Base-by-base conservation (phyloP, 2,329 filamentous ascomycete species). In the Rutstroemia sydowiana region DNA sequence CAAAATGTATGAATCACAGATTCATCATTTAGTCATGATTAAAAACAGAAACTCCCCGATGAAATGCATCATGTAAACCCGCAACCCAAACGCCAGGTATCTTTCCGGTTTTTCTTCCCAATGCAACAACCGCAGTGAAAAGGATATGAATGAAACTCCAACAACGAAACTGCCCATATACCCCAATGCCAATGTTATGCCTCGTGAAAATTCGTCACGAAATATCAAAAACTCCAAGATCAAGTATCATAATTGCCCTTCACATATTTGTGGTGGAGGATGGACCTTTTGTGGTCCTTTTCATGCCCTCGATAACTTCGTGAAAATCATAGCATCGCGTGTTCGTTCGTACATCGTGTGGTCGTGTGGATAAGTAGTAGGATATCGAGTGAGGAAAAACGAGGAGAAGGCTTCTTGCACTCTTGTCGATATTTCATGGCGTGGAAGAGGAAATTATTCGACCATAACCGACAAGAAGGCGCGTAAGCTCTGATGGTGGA, bases 251-350 rank as follows among this genome's bases (percentile, higher is more conserved):
- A 51, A 47, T 30, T 3, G 28, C 21, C 20, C 36, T n/a, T 53
- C 51, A 30, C 51, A 23, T 59, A 37, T 58, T 34, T 47, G 39
- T 55, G 46, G 42, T 30, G 45, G 52, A 31, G 26, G n/a, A 3
- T 31, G 3, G 14, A 21, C 31, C 21, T 39, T 51, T 55, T 57
- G 36, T 60, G 51, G 54, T 52, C 59, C 58, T 53, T 59, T 63
- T 55, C 59, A 57, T 59, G 61, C 56, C 63, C 61, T 62, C 62
- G 60, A 62, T 64, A 65, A 64, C 59, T 59, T 63, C 59, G 57
- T 63, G 32, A 55, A 46, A 46, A 51, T 60, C 59, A 63, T 63
- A 55, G 51, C 50, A 65, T 63, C 51, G 59, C 57, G 54, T 53
- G 50, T 47, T 57, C 54, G 44, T 52, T 55, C 53, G 45, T 57